These are phyloP conservation scores for Aspergillus novoparasiticus DNA, from an alignment of 2,329 filamentous ascomycete genomes.

Conservation along the genomic window DNA sequence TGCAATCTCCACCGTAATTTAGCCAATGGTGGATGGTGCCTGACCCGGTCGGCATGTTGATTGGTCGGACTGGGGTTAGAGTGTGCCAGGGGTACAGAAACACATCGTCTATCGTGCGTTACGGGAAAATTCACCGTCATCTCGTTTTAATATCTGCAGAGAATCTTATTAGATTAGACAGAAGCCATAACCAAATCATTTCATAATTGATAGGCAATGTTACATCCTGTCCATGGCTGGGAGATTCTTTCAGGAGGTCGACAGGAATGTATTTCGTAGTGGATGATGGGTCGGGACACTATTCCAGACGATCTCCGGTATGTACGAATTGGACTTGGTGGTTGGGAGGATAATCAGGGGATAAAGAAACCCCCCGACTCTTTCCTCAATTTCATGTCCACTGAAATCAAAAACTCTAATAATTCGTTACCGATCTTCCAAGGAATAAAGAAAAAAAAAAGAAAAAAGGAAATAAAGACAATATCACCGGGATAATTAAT, in stretches of 20 bases:
- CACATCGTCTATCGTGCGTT: no score
- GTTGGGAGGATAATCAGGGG: conserved; percentile 10
- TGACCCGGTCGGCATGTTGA: not conserved
- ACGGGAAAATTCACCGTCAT: not conserved
- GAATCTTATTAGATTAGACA: conserved; percentile 4
- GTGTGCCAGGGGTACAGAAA: not conserved
- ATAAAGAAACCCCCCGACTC: not conserved
- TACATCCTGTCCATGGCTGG: conserved; percentile 1
- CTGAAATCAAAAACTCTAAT: not conserved
- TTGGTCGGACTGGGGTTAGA: not conserved
- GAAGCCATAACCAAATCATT: not conserved
- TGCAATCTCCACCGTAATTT: not conserved
- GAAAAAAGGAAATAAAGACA: not conserved
- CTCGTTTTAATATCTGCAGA: not conserved
- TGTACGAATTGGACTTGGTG: conserved; percentile 2
- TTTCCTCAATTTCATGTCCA: not conserved
- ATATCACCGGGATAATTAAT: not conserved
- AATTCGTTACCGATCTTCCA: not conserved
- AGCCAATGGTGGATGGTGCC: not conserved
- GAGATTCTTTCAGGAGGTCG: conserved; percentile 6
- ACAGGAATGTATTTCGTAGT: not conserved
- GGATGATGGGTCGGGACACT: conserved; percentile 1
- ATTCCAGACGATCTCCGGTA: conserved; percentile 11
- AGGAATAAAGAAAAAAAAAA: not conserved
- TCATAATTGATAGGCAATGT: not conserved